These are phyloP conservation scores for Zychaea mexicana DNA, from an alignment of 371 early-diverging fungal genomes.

Conservation along the genomic window DNA sequence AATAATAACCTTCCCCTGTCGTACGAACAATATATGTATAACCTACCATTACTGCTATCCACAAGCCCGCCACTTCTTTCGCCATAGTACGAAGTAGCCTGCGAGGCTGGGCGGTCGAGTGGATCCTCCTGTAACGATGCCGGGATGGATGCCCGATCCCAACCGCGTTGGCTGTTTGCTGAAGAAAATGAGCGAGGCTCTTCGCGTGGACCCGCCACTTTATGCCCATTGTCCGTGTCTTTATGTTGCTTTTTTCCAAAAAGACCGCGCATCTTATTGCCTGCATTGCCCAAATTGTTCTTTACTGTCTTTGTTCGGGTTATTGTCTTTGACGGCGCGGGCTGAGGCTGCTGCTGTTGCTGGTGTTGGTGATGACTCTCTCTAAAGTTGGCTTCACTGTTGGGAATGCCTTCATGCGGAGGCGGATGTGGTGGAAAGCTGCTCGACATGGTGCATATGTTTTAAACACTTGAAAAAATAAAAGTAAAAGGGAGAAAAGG, in stretches of 20 bases:
- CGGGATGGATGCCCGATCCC: slow-evolving; percentile 7
- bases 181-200: slow-evolving; percentile 9
- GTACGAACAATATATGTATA: slow-evolving; percentile 5
- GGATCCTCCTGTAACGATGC: slow-evolving; percentile 3
- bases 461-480: too few species aligned
- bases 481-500: too few species aligned
- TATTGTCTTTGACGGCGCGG: slow-evolving; percentile 13
- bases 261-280: slow-evolving; percentile 22
- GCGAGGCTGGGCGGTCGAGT: slow-evolving; percentile 13
- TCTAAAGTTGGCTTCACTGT: background rate
- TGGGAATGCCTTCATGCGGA: slow-evolving; percentile 8
- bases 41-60: slow-evolving; percentile 2
- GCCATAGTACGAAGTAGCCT: slow-evolving; percentile 10
- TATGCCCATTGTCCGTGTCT: slow-evolving; percentile 3
- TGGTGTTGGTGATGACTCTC: slow-evolving; percentile 3
- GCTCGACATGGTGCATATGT: slow-evolving; percentile 4
- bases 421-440: slow-evolving; percentile 12
- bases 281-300: slow-evolving; percentile 16
- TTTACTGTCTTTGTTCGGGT: slow-evolving; percentile 25
- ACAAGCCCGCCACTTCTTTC: slow-evolving; percentile 5
- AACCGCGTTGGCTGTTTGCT: slow-evolving; percentile 7
- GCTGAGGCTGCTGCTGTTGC: slow-evolving; percentile 6
- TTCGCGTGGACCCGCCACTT: slow-evolving; percentile 6
- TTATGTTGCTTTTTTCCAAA: slow-evolving; percentile 11
- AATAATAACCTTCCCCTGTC: background rate